Evolutionary conservation across 352 stramenopile species (phyloP), one percentile per base, ranked within the genome.

Genomic region (Globisporangium polare): DNA sequence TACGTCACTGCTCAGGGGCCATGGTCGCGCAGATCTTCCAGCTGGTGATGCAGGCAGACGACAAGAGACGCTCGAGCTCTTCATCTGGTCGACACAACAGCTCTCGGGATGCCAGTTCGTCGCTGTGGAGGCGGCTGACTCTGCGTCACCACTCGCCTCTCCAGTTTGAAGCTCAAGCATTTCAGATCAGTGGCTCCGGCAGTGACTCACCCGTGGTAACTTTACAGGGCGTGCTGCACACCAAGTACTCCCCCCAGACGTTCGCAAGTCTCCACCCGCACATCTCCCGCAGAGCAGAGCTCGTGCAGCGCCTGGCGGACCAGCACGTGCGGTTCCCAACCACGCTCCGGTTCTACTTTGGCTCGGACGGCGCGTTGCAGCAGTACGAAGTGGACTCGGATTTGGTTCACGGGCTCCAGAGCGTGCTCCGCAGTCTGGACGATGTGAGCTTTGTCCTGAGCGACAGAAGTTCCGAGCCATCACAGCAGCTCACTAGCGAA

Each of bases 71-170:
- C 17, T 59, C 50, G 0, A 62, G 71, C 4, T 5, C 2, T 3
- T 7, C 17, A 46, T 46, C 45, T 29, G 67, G 35, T 59, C 64
- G 56, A 52, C 47, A 67, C 71, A 45, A 51, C 20, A 7, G 4
- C n/a, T 50, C 24, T 35, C 49, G 42, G 33, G 31, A 58, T 24
- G 8, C 17, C 7, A 24, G 15, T 12, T 26, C 31, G 12, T 47
- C 37, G 5, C 10, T 39, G 29, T n/a, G 50, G 35, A 13, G 13
- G 35, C 24, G n/a, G 22, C 50, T 57, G 18, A n/a, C 3, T 31
- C 2, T 17, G 0, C 51, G 5, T n/a, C 31, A 46, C n/a, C 31
- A 57, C n/a, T n/a, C n/a, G n/a, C 39, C n/a, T 0, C 31, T 46
- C 3, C 31, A 57, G 37, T 43, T 60, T 9, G 39, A 60, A 24